Percentiles rank a stretch among this genome's conserved stretches.
phyloP scores from a whole-genome alignment of 805 yeast species.

The Pichia rugopelliculosa region DNA sequence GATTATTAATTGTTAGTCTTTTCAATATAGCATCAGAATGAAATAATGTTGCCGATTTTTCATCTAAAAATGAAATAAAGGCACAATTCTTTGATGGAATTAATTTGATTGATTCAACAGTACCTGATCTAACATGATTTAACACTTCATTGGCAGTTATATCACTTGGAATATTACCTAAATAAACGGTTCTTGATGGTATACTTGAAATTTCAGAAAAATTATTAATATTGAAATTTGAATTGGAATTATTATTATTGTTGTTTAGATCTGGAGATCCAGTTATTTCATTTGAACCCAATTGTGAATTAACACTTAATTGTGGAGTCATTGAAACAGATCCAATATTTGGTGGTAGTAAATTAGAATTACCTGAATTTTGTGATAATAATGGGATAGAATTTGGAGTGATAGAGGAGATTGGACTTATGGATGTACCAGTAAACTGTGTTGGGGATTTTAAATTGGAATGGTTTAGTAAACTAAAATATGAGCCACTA shows the following conservation, averaged over 20 bases:
- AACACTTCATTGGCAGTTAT: constrained; percentile 73
- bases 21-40: constrained; percentile 90
- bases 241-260: not conserved
- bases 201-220: constrained; percentile 11
- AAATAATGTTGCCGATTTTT: constrained; percentile 79
- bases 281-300: constrained; percentile 3
- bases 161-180: constrained; percentile 83
- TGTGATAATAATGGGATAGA: constrained; percentile 1
- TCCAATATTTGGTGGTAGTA: constrained; percentile 1
- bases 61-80: constrained; percentile 82
- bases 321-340: constrained; percentile 14
- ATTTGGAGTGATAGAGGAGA: not conserved
- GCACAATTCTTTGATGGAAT: constrained; percentile 87
- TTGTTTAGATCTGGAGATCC: constrained; percentile 1
- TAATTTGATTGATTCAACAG: constrained; percentile 70
- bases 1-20: constrained; percentile 69
- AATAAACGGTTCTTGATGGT: constrained; percentile 73
- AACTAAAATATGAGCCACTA: not conserved
- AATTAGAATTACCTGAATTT: not conserved
- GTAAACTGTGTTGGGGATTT: constrained; percentile 8
- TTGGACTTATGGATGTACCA: not conserved
- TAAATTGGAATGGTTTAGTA: not conserved
- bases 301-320: constrained; percentile 8
- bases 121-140: constrained; percentile 88
- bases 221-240: not conserved